Evolutionary conservation across 2,329 filamentous ascomycete species (phyloP).

Genomic region (Diaporthe citrichinensis): DNA sequence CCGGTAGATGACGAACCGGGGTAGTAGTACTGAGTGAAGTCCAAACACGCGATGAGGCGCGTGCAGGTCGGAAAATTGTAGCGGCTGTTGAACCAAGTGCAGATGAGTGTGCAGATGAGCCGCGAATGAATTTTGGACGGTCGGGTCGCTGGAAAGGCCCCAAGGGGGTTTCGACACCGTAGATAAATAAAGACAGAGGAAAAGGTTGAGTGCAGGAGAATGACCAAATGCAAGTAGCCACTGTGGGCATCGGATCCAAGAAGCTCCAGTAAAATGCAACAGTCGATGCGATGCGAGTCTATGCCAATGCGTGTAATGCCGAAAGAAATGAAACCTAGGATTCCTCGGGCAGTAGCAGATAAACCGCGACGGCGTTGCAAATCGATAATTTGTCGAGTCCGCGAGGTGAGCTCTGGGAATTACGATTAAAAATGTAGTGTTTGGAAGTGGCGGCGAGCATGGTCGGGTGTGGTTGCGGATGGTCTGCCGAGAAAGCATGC

Average conservation of each 20-base stretch:
- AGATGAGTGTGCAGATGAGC: conserved; percentile 28
- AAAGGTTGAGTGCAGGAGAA: conserved; percentile 24
- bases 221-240: conserved; percentile 41
- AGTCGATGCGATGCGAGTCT: conserved; percentile 45
- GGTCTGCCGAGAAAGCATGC: conserved; percentile 2
- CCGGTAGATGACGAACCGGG: conserved; percentile 39
- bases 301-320: conserved; percentile 50
- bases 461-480: conserved; percentile 22
- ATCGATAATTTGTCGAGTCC: conserved; percentile 33
- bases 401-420: conserved; percentile 37
- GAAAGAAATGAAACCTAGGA: conserved; percentile 42
- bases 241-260: conserved; percentile 46
- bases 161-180: conserved; percentile 24
- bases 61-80: conserved; percentile 29
- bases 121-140: conserved; percentile 15
- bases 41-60: conserved; percentile 24
- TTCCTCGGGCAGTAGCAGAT: conserved; percentile 39
- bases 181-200: conserved; percentile 32
- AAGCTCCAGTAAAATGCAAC: conserved; percentile 45
- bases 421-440: conserved; percentile 40
- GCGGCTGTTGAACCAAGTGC: conserved; percentile 25
- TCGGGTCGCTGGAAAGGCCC: conserved; percentile 24
- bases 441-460: conserved; percentile 35
- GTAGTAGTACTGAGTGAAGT: conserved; percentile 29
- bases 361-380: conserved; percentile 22